Conservation (phyloP, 2,329 filamentous ascomycete genomes). For the Diaporthe batatas region DNA sequence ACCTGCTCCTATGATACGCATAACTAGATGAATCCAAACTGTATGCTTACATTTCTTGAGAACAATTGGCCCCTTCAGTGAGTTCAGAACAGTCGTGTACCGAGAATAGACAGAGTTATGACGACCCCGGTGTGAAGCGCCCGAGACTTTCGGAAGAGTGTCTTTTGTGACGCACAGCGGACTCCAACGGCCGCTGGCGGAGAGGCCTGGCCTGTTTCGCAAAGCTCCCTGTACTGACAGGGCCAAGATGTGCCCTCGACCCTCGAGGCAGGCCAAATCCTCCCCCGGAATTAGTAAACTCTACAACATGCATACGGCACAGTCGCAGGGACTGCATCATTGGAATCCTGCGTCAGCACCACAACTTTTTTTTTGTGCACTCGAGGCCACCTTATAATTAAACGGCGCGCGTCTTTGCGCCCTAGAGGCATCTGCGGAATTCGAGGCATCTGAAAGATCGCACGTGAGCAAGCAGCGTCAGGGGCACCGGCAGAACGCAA, state of each 20-base stretch:
- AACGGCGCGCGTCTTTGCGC: neutral
- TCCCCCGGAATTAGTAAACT: conserved; percentile 1
- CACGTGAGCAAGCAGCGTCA: neutral
- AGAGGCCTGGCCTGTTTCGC: neutral
- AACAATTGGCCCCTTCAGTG: neutral
- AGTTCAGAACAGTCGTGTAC: neutral
- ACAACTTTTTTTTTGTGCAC: neutral
- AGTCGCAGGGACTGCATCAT: neutral
- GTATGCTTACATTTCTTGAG: neutral
- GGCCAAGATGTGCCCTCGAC: neutral
- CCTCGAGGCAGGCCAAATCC: neutral
- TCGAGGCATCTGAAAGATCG: neutral
- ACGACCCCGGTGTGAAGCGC: neutral
- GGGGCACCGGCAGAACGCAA: neutral
- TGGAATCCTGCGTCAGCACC: neutral
- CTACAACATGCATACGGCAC: neutral
- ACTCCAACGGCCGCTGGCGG: neutral
- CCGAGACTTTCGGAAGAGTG: neutral
- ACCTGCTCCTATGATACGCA: neutral
- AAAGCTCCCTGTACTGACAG: neutral
- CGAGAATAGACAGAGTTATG: neutral
- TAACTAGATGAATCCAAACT: neutral
- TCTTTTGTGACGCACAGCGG: neutral
- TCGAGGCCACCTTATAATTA: neutral
- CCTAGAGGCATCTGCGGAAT: neutral